Percentiles rank a stretch among this genome's conserved stretches.
These are phyloP conservation scores for Monosporascus sp. DNA, from an alignment of 2,329 filamentous ascomycete genomes.

Conservation along the genomic window DNA sequence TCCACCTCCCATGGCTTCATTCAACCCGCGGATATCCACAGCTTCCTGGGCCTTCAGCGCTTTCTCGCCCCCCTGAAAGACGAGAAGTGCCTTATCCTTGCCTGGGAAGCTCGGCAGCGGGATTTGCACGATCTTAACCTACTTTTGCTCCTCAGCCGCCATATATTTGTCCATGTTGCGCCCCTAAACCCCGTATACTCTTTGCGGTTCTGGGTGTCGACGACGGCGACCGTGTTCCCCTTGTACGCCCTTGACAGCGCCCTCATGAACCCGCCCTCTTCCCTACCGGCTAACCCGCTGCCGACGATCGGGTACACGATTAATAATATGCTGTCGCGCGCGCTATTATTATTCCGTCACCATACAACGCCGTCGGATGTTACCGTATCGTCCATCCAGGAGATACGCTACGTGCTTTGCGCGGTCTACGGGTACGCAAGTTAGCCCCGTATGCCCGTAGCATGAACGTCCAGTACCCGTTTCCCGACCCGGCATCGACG, in stretches of 20 bases:
- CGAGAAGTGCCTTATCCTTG: constrained; percentile 69
- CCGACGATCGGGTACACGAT: constrained; percentile 70
- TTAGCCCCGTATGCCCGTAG: constrained; percentile 47
- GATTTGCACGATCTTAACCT: constrained; percentile 57
- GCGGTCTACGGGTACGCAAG: constrained; percentile 58
- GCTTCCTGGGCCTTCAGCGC: constrained; percentile 14
- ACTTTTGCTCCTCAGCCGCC: constrained; percentile 48
- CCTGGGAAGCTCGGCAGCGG: constrained; percentile 69
- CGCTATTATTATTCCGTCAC: constrained; percentile 37
- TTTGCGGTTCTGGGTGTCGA: constrained; percentile 69
- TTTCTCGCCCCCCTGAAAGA: constrained; percentile 50
- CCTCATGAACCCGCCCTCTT: constrained; percentile 59
- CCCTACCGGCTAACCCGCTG: constrained; percentile 56
- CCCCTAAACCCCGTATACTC: constrained; percentile 66
- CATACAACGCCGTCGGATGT: constrained; percentile 56
- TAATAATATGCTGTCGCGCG: constrained; percentile 54
- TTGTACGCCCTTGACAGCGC: constrained; percentile 54
- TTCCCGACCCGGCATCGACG: constrained; percentile 64
- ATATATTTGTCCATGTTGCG: constrained; percentile 66
- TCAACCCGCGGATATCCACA: too few relatives aligned
- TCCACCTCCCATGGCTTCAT: too few relatives aligned
- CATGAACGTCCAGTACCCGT: constrained; percentile 72
- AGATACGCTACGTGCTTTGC: constrained; percentile 61
- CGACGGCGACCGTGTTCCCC: constrained; percentile 57
- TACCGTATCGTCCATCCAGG: constrained; percentile 65